Evolutionary conservation across 441 rosid genomes (phyloP).

Genomic region (Rhodomyrtus psidioides): DNA sequence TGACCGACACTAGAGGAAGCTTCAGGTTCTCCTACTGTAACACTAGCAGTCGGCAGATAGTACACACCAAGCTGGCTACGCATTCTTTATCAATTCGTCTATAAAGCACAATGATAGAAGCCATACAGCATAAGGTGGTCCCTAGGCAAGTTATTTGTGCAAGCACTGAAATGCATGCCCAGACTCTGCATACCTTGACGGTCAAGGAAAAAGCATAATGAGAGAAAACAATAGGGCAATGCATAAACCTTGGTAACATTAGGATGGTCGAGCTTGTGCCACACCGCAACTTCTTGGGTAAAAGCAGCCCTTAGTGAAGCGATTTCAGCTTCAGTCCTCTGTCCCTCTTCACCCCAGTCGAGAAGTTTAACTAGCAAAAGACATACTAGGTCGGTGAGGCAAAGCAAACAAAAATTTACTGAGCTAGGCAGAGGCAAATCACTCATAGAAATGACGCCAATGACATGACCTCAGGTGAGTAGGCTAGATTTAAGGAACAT

Average conservation of each 20-base stretch:
- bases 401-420: neutral
- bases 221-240: neutral
- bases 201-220: neutral
- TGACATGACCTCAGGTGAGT: neutral
- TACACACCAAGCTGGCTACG: neutral
- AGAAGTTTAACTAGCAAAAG: constrained; percentile 66
- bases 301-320: constrained; percentile 69
- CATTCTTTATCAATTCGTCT: neutral
- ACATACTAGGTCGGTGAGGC: constrained; percentile 1
- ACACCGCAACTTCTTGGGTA: constrained; percentile 88
- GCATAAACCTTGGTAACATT: constrained; percentile 83
- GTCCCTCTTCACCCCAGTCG: constrained; percentile 99
- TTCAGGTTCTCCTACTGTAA: neutral
- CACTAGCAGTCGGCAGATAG: neutral
- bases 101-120: neutral
- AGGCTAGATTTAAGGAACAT: neutral
- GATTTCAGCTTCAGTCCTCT: constrained; percentile 85
- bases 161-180: neutral
- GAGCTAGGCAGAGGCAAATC: neutral
- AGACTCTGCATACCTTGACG: neutral
- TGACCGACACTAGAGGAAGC: neutral
- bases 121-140: neutral
- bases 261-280: constrained; percentile 96
- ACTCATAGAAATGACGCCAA: neutral
- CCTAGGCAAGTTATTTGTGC: neutral